Percentiles rank a stretch among this genome's conserved stretches.
Evolutionary conservation across 1,139 yeast genomes (phyloP).

Genomic region (Nakaseomyces glabratus): DNA sequence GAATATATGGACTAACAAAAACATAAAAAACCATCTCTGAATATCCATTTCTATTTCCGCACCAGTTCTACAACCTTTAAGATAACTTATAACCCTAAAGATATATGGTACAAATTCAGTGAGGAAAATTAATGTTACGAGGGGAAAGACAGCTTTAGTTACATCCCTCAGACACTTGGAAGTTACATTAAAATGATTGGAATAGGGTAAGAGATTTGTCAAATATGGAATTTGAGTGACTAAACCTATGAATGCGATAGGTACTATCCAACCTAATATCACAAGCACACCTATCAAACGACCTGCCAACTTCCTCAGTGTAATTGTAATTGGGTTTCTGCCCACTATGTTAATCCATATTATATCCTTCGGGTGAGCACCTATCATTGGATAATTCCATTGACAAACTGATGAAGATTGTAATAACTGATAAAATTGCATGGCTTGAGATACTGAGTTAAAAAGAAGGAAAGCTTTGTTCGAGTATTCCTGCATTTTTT

Average conservation of each 20-base stretch:
- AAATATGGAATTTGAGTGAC: slow-evolving; percentile 56
- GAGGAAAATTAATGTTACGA: slow-evolving; percentile 48
- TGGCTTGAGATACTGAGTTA: slow-evolving; percentile 40
- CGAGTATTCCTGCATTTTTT: neutral
- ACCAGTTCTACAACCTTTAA: slow-evolving; percentile 47
- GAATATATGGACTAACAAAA: slow-evolving; percentile 72
- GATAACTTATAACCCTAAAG: slow-evolving; percentile 41
- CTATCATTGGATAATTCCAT: slow-evolving; percentile 39
- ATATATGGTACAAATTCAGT: slow-evolving; percentile 47
- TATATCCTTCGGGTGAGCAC: slow-evolving; percentile 49
- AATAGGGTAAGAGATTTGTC: slow-evolving; percentile 45
- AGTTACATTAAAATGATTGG: slow-evolving; percentile 43
- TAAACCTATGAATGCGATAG: slow-evolving; percentile 62
- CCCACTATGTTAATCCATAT: slow-evolving; percentile 48
- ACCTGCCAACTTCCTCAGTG: slow-evolving; percentile 37
- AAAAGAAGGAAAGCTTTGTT: slow-evolving; percentile 48
- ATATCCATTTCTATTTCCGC: slow-evolving; percentile 48
- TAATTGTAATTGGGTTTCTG: slow-evolving; percentile 31
- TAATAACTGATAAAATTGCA: slow-evolving; percentile 47
- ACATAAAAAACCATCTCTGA: slow-evolving; percentile 62
- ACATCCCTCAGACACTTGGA: slow-evolving; percentile 47
- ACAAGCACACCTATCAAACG: slow-evolving; percentile 38
- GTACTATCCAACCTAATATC: slow-evolving; percentile 55
- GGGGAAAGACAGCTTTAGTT: slow-evolving; percentile 51
- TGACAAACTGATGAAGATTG: slow-evolving; percentile 38